Conservation (phyloP, 2,329 filamentous ascomycete species). For the Nannizziopsis barbatae region DNA sequence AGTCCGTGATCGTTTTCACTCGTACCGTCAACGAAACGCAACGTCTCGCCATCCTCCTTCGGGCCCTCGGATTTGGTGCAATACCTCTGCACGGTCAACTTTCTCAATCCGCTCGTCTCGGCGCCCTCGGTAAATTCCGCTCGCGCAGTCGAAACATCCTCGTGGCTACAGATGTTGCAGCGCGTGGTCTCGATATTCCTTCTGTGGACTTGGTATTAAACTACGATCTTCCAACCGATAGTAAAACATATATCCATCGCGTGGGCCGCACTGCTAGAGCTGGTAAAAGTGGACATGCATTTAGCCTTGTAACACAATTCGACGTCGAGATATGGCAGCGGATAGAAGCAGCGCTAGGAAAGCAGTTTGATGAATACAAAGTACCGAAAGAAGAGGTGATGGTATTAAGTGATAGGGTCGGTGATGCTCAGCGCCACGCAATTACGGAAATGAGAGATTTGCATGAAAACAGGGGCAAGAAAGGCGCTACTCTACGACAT, state of each 20-base stretch:
- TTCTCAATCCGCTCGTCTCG: constrained; percentile 73
- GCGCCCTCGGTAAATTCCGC: constrained; percentile 83
- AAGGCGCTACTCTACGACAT: constrained; percentile 38
- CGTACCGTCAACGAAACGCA: constrained; percentile 87
- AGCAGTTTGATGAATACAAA: constrained; percentile 59
- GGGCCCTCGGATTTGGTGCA: constrained; percentile 74
- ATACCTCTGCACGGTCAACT: constrained; percentile 91
- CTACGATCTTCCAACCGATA: constrained; percentile 70
- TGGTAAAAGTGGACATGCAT: constrained; percentile 69
- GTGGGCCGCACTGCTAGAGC: constrained; percentile 79
- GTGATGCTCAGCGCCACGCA: constrained; percentile 70
- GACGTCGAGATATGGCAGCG: constrained; percentile 69
- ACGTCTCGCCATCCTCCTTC: constrained; percentile 68
- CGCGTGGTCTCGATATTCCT: constrained; percentile 81
- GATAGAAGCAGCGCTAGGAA: constrained; percentile 72
- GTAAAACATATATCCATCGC: constrained; percentile 82
- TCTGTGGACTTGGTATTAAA: constrained; percentile 78
- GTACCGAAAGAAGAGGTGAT: constrained; percentile 72
- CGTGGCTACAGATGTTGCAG: constrained; percentile 82
- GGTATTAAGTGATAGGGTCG: constrained; percentile 63
- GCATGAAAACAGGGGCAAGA: constrained; percentile 52
- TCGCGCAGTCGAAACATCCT: constrained; percentile 70
- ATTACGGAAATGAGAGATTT: constrained; percentile 70
- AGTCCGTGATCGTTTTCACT: constrained; percentile 80
- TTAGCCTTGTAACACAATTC: constrained; percentile 76